Percentiles rank a stretch among this genome's conserved stretches.
Conservation (phyloP, 2,329 filamentous ascomycete species). For the Aspergillus oerlinghausenensis region DNA sequence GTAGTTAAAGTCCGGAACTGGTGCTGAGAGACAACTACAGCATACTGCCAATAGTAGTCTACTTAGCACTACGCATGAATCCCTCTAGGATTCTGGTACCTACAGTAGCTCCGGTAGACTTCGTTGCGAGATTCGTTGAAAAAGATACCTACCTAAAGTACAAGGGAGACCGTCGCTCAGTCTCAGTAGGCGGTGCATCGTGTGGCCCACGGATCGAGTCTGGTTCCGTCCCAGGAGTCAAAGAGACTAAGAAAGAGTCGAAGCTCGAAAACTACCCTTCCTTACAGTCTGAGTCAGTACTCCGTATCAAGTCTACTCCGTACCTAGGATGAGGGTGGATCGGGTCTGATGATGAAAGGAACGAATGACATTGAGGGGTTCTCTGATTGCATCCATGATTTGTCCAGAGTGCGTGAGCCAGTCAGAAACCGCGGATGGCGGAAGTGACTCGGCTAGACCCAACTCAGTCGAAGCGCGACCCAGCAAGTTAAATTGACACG, state of each 20-base stretch:
- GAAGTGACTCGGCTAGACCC: background rate
- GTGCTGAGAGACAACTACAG: background rate
- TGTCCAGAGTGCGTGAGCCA: background rate
- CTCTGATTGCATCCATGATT: background rate
- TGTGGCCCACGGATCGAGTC: slow-evolving; percentile 15
- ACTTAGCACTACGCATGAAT: background rate
- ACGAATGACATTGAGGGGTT: background rate
- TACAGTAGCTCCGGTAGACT: background rate
- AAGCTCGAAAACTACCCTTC: background rate
- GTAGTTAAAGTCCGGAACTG: slow-evolving; percentile 7
- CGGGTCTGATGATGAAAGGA: background rate
- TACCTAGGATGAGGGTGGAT: background rate
- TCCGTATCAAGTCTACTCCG: background rate
- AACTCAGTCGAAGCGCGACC: slow-evolving; percentile 10
- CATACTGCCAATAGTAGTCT: background rate
- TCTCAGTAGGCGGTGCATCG: background rate
- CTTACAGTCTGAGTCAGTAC: no score
- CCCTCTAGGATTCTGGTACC: background rate
- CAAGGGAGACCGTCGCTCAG: background rate
- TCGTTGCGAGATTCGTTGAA: no score
- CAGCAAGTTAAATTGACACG: slow-evolving; percentile 15
- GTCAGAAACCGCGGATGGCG: background rate
- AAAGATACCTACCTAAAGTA: no score
- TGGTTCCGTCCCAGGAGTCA: slow-evolving; percentile 11
- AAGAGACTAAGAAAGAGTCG: background rate